phyloP scores from a whole-genome alignment of 257 asterid species.

The Buddleja alternifolia region DNA sequence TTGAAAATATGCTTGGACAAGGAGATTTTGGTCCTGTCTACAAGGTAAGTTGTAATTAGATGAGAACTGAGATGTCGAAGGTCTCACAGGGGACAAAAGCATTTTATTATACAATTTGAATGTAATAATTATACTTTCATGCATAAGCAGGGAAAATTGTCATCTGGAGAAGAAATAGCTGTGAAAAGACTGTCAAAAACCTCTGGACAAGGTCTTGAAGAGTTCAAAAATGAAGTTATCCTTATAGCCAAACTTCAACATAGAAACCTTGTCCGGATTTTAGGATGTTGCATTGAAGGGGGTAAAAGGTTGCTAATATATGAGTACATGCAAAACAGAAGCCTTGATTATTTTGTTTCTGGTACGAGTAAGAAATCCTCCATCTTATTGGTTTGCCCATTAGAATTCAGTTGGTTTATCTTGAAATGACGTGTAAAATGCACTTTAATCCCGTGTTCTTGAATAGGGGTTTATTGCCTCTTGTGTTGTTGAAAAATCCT shows the following conservation, averaged over 20 bases:
- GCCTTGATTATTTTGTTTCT: conserved; percentile 7
- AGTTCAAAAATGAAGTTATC: conserved; percentile 22
- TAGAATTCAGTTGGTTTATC: too few species aligned
- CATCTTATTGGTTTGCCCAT: neutral
- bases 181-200: conserved; percentile 22
- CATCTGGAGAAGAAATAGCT: conserved; percentile 26
- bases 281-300: conserved; percentile 24
- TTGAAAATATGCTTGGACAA: conserved; percentile 37
- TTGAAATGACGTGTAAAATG: too few species aligned
- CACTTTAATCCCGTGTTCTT: too few species aligned
- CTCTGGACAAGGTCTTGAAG: conserved; percentile 20
- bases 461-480: too few species aligned
- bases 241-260: conserved; percentile 28
- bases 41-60: conserved; percentile 34
- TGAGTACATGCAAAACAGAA: conserved; percentile 21
- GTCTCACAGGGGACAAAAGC: too few species aligned
- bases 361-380: conserved; percentile 6
- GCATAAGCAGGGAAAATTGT: conserved; percentile 33
- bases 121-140: neutral
- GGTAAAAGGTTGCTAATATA: conserved; percentile 17
- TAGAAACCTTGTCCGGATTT: conserved; percentile 22
- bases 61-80: neutral
- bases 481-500: too few species aligned
- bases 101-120: neutral
- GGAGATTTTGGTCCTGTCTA: conserved; percentile 54